Base-by-base conservation (phyloP, 495 filamentous ascomycete genomes). In the Podospora bellae-mahoneyi region DNA sequence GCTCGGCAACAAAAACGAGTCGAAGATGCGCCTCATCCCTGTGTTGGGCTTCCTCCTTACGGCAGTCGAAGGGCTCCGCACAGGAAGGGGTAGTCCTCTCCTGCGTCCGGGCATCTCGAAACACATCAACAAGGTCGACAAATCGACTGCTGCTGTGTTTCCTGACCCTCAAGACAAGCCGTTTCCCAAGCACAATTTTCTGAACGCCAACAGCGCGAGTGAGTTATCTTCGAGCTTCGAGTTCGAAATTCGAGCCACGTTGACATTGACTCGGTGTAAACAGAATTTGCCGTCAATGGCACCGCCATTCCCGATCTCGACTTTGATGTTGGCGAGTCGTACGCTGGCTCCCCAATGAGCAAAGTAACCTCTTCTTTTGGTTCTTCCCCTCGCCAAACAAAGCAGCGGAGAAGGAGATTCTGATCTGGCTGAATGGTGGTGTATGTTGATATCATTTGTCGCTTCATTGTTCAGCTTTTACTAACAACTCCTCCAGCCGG, bases 251-350 rank as follows among this genome's bases (percentile, higher is more conserved):
- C 55, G 39, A 16, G 18, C n/a, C 55, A 58, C n/a, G 23, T 15
- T 9, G 6, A 20, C 6, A 58, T 18, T 58, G 18, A 58, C 55
- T 20, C 39, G 39, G 13, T 58, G 2, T 19, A 7, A 58, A 58
- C 2, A 88, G 85, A 83, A 70, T 93, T 88, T 69, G 79, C 81
- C 3, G 90, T 92, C 60, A 85, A 92, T 73, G 90, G 89, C 7
- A 84, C 81, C 4, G 80, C 76, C 3, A 87, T 93, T 63, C 91
- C 91, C 0, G 89, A 92, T 23, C 89, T 93, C 2, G 78, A 87
- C 67, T 93, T 92, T 66, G 87, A 93, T 68, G 86, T 91, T 72
- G 91, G 91, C 54, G 91, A 93, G 74, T 89, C 85, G 0, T 93
- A 93, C 70, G 87, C 91, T 28, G 91, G 91, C 19, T 82, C 89